Evolutionary conservation across 257 asterid species (phyloP), one percentile per base, ranked within the genome.

Genomic region (Solanum sejunctum): DNA sequence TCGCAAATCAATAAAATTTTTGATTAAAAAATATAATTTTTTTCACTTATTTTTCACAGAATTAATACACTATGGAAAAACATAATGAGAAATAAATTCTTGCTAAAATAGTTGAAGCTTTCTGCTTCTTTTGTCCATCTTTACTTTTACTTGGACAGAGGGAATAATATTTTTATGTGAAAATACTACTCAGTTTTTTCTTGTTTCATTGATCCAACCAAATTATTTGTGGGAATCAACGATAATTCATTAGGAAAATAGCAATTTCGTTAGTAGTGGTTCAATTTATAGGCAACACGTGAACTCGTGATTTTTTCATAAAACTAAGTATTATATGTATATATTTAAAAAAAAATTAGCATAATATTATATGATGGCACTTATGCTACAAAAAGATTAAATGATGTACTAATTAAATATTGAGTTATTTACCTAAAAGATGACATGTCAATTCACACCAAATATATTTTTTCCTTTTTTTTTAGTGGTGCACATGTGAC

Each of bases 31-130:
- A 57, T 4, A 17, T 57, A n/a, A 18, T 18, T 57, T 57, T 26
- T 7, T n/a, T 57, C 23, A 0, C 63, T 57, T 5, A 8, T 57
- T 57, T 57, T 0, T 0, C 2, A 57, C 0, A 0, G 1, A 56
- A 56, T 0, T 11, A 57, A 9, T 2, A 17, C 0, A 0, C 6
- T 57, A 36, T 5, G 1, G 4, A 36, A 36, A 36, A 36, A 0
- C 7, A 36, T 36, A 5, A 7, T 5, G 12, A 0, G 3, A 57
- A 57, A 18, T 8, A 57, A 5, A 57, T 18, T 57, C 23, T 57
- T 21, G 23, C 0, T 56, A 21, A 56, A 56, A 7, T 56, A 3
- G 6, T 56, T 2, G 0, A 56, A 1, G 0, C 3, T 18, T 8
- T 56, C 12, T 56, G 28, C 28, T 28, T 1, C 28, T 2, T 28